These are phyloP conservation scores for Prunus armeniaca DNA, from an alignment of 306 rosid species.

Conservation along the genomic window DNA sequence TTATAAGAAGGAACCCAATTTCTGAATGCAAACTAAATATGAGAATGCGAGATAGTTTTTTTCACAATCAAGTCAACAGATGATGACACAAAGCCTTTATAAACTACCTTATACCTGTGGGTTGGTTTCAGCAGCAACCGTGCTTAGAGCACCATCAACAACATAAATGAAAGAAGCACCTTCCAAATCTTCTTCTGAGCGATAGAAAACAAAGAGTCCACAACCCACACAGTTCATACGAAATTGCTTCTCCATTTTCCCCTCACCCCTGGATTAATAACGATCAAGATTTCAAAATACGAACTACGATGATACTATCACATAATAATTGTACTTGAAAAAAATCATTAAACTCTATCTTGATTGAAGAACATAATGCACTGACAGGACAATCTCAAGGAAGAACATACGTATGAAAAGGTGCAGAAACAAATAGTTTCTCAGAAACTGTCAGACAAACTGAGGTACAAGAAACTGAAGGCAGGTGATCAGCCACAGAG, in stretches of 20 bases:
- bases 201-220: conserved; percentile 87
- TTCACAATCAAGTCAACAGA: neutral
- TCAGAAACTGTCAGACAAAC: neutral
- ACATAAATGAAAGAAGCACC: conserved; percentile 61
- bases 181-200: conserved; percentile 79
- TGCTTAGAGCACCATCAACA: conserved; percentile 52
- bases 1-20: neutral
- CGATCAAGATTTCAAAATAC: neutral
- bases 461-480: neutral
- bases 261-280: conserved; percentile 56
- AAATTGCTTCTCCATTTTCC: conserved; percentile 77
- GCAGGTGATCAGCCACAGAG: neutral
- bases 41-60: neutral
- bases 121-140: conserved; percentile 96
- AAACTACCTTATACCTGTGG: conserved; percentile 57
- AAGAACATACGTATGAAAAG: too few species aligned
- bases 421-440: neutral
- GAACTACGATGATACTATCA: neutral
- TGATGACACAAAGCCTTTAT: neutral
- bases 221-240: conserved; percentile 94
- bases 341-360: neutral
- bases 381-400: neutral
- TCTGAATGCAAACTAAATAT: neutral
- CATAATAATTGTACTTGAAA: neutral
- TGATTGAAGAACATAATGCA: neutral